Evolutionary conservation across 2,329 filamentous ascomycete genomes (phyloP), one percentile per base, ranked within the genome.

Genomic region (Phialophora verrucosa): DNA sequence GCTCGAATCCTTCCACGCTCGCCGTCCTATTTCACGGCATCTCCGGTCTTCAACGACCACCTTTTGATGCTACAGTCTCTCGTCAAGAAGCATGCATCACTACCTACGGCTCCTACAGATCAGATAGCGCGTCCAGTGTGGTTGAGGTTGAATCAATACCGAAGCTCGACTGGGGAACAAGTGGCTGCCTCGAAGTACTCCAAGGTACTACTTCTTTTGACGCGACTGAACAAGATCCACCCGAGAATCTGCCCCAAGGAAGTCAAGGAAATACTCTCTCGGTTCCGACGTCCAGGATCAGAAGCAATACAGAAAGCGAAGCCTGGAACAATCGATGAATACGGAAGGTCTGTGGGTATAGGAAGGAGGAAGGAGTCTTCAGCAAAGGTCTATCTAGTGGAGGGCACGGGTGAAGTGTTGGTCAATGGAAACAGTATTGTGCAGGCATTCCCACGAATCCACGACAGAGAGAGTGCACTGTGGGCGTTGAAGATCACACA

Each of bases 21-120:
- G 42, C 89, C 92, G 2, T 95, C 94, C n/a, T 99, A 99, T 81
- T 99, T 98, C 82, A 93, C 92, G 60, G 90, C 90, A 60, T 90
- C 90, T 68, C 91, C 93, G 1, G 84, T 85, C 62, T 97, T 97
- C 83, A 95, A 90, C 79, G 95, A 99, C 80, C 87, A 91, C 74
- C 87, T 91, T 73, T 85, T 98, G 71, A 81, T 83, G 54, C 84
- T 99, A 56, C 87, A 92, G 73, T 83, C 85, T 11, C 84, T 98
- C 27, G 80, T 91, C 64, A 87, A 87, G 61, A 89, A 88, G 78
- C 90, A 95, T 76, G 84, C 87, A 64, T 83, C 88, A 29, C 85
- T 98, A 14, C 95, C 95, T 6, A 85, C 83, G 3, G 81, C 93
- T 11, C 79, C 87, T 1, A 77, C 87, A 0, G 85, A 84, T 65